Percentiles rank a stretch among this genome's conserved stretches.
Conservation (phyloP, 2,329 filamentous ascomycete species). For the Tolypocladium nubicola region DNA sequence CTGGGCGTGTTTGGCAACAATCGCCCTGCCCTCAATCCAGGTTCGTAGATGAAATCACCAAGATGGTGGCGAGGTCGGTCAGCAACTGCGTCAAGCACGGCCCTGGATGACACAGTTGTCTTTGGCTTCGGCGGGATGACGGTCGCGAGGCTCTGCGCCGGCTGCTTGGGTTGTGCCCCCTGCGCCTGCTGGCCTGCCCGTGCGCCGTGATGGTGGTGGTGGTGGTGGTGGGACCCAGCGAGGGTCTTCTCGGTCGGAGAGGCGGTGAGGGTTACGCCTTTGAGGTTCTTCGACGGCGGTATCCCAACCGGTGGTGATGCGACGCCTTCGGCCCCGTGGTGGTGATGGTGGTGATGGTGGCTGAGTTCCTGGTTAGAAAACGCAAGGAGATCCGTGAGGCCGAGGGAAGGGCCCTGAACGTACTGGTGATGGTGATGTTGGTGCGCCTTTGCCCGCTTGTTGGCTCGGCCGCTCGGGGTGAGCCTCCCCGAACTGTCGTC, state of each 20-base stretch:
- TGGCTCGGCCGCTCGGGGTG: conserved; percentile 49
- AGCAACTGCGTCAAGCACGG: conserved; percentile 61
- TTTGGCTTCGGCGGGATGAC: conserved; percentile 48
- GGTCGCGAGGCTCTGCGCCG: conserved; percentile 10
- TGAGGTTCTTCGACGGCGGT: conserved; percentile 38
- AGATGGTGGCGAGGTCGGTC: conserved; percentile 67
- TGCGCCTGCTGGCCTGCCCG: conserved; percentile 17
- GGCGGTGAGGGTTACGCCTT: conserved; percentile 32
- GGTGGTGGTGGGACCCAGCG: conserved; percentile 31
- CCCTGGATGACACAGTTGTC: conserved; percentile 55
- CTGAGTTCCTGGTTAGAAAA: conserved; percentile 14
- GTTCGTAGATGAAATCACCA: conserved; percentile 73
- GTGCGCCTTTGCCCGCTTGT: conserved; percentile 59
- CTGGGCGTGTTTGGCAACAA: conserved; percentile 29
- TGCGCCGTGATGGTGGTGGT: conserved; percentile 34
- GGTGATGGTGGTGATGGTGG: conserved; percentile 51
- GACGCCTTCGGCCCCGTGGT: conserved; percentile 37
- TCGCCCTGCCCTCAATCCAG: conserved; percentile 46
- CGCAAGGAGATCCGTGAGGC: not conserved
- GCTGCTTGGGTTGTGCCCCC: conserved; percentile 13
- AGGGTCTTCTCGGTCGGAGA: conserved; percentile 33
- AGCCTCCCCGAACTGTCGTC: conserved; percentile 55
- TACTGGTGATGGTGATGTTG: conserved; percentile 59
- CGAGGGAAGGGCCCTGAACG: conserved; percentile 17
- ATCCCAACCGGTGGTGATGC: conserved; percentile 30